phyloP scores from a whole-genome alignment of 2,329 filamentous ascomycete species.

The Fusarium sp. region DNA sequence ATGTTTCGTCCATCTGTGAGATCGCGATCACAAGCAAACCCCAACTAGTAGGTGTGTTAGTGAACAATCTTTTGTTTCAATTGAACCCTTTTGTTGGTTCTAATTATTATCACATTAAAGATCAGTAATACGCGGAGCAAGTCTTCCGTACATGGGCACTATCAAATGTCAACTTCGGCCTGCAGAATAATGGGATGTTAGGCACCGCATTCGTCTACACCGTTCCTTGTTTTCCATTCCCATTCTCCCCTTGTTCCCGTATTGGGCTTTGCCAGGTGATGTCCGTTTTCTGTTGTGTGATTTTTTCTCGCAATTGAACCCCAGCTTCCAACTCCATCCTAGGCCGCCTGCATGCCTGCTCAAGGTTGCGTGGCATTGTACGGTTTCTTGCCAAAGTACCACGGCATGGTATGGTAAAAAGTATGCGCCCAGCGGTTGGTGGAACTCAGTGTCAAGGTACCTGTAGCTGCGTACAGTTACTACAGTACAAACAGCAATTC shows the following conservation, averaged over 20 bases:
- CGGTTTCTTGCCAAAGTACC: slow-evolving; percentile 5
- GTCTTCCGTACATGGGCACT: slow-evolving; percentile 23
- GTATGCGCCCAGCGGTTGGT: slow-evolving; percentile 19
- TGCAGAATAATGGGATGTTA: slow-evolving; percentile 13
- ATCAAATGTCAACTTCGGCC: slow-evolving; percentile 10
- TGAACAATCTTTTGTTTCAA: slow-evolving; percentile 18
- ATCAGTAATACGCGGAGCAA: slow-evolving; percentile 22
- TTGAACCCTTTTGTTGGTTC: slow-evolving; percentile 2
- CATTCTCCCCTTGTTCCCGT: slow-evolving; percentile 3
- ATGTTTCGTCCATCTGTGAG: slow-evolving; percentile 24
- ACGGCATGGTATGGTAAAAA: slow-evolving; percentile 20
- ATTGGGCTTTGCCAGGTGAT: slow-evolving; percentile 4
- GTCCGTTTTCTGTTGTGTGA: background rate
- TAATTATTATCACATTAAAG: background rate
- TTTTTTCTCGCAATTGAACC: slow-evolving; percentile 1
- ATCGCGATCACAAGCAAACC: slow-evolving; percentile 27
- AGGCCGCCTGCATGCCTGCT: slow-evolving; percentile 12
- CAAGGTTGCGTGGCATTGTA: slow-evolving; percentile 24
- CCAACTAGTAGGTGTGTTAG: background rate
- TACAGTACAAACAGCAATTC: background rate
- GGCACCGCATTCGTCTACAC: slow-evolving; percentile 17
- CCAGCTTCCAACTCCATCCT: slow-evolving; percentile 21
- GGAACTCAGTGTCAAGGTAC: slow-evolving; percentile 9
- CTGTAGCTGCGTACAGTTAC: background rate
- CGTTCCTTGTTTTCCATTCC: slow-evolving; percentile 34